Conservation (phyloP, 306 rosid genomes). For the Delonix regia region DNA sequence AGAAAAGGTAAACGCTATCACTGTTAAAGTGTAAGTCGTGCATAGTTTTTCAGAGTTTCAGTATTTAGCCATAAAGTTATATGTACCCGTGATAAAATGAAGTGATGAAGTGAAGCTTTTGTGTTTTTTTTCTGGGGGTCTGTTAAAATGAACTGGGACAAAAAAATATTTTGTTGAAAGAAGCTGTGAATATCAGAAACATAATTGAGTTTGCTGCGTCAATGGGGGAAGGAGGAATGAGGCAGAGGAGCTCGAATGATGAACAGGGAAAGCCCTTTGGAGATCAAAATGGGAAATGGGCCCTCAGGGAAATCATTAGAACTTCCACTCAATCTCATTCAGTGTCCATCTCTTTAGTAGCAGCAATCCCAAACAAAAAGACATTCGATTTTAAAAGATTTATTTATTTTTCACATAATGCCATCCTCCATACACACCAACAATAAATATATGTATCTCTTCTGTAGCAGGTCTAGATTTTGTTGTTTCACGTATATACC, state of each 20-base stretch:
- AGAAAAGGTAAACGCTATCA: neutral
- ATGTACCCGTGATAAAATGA: neutral
- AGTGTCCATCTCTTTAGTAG: constrained; percentile 52
- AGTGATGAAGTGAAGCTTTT: too few relatives aligned
- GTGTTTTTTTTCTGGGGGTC: neutral
- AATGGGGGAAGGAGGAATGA: constrained; percentile 1
- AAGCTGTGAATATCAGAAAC: constrained; percentile 13
- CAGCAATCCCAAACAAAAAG: constrained; percentile 39
- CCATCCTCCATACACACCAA: constrained; percentile 30
- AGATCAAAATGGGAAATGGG: constrained; percentile 43
- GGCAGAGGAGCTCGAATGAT: constrained; percentile 30
- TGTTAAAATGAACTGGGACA: constrained; percentile 5
- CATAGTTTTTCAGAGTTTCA: neutral
- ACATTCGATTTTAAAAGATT: constrained; percentile 37
- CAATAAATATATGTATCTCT: constrained; percentile 37
- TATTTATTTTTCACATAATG: constrained; percentile 6
- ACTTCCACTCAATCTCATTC: constrained; percentile 66
- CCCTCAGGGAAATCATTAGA: constrained; percentile 53
- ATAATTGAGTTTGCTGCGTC: constrained; percentile 23
- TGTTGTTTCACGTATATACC: constrained; percentile 25
- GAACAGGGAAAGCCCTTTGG: constrained; percentile 35
- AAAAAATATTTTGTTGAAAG: neutral
- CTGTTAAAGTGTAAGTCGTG: neutral
- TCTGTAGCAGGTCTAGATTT: constrained; percentile 32
- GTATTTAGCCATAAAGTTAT: neutral